phyloP scores from a whole-genome alignment of 257 asterid species.

The Nicotiana benthamiana region DNA sequence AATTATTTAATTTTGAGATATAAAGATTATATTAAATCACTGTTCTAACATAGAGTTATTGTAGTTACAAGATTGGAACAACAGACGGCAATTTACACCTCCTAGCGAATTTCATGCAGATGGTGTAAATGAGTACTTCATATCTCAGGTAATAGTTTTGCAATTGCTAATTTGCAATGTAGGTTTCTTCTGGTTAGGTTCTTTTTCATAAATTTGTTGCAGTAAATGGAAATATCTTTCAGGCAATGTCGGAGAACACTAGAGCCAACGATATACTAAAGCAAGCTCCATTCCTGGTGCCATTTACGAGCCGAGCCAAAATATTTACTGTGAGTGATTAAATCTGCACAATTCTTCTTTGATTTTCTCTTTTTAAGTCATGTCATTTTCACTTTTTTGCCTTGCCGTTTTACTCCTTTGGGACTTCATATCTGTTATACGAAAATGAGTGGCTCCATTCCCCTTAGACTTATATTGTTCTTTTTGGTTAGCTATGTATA shows the following conservation, averaged over 20 bases:
- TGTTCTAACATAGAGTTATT: slow-evolving; percentile 13
- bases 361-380: neutral
- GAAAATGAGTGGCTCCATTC: neutral
- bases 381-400: neutral
- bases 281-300: slow-evolving; percentile 94
- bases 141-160: slow-evolving; percentile 61
- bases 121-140: slow-evolving; percentile 77
- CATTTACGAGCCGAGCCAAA: slow-evolving; percentile 93
- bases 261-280: slow-evolving; percentile 80
- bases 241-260: slow-evolving; percentile 76
- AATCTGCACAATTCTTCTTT: slow-evolving; percentile 8
- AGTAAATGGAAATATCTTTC: slow-evolving; percentile 19
- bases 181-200: neutral
- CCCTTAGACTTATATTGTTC: neutral
- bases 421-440: neutral
- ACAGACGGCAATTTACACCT: slow-evolving; percentile 77
- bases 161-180: neutral
- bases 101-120: slow-evolving; percentile 93
- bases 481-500: neutral
- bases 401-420: neutral
- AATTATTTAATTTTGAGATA: neutral
- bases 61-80: slow-evolving; percentile 98
- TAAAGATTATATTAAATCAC: neutral
- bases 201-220: slow-evolving; percentile 10
- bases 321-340: slow-evolving; percentile 68